Percentiles rank a stretch among this genome's conserved stretches.
phyloP scores from a whole-genome alignment of 305 asterid genomes.

The Fraxinus albicans region DNA sequence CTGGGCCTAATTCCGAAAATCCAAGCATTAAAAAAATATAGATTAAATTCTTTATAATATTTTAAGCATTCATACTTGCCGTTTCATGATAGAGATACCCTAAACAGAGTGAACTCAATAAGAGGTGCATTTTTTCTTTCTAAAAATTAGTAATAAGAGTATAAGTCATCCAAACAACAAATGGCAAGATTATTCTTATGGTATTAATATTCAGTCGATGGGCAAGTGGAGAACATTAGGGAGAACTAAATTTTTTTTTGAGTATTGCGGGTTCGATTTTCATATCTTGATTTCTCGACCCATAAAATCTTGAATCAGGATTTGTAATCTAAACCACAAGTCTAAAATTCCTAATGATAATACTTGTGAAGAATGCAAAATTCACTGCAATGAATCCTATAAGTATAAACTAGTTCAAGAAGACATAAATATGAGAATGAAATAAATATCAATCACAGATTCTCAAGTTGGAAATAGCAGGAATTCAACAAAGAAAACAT shows the following conservation, averaged over 20 bases:
- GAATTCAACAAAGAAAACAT: constrained; percentile 26
- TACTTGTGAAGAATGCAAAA: neutral
- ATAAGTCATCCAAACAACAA: neutral
- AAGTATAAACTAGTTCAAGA: neutral
- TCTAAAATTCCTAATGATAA: neutral
- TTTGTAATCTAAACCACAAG: neutral
- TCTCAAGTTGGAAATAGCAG: neutral
- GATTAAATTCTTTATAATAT: neutral
- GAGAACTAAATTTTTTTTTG: neutral
- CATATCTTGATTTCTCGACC: neutral
- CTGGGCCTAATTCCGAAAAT: neutral
- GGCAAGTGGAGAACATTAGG: neutral
- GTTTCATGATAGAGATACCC: neutral
- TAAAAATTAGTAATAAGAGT: neutral
- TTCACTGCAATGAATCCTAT: neutral
- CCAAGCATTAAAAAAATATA: neutral
- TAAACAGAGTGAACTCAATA: neutral
- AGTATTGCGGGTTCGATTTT: neutral
- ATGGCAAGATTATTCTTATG: neutral
- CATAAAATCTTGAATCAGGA: neutral
- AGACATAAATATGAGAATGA: neutral
- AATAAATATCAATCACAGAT: neutral
- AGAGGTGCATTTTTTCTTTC: neutral
- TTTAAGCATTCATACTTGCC: neutral
- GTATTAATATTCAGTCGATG: neutral